Evolutionary conservation across 371 early-diverging fungal species (phyloP).

Genomic region (Phascolomyces articulosus): DNA sequence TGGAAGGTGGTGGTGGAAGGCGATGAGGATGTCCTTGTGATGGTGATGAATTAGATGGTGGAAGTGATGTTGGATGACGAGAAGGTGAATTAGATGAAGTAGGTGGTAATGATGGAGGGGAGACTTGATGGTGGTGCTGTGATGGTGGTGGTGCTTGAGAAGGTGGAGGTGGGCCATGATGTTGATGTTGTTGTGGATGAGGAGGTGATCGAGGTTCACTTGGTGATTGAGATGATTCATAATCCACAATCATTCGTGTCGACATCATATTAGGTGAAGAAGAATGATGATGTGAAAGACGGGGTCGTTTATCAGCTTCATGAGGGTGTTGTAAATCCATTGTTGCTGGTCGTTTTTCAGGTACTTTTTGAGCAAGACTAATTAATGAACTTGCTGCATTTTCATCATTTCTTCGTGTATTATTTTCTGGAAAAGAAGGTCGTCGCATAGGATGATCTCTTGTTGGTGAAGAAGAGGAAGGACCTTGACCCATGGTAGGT

Average conservation of each 20-base stretch:
- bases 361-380: conserved; percentile 29
- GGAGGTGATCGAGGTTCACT: conserved; percentile 1
- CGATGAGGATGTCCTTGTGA: not conserved
- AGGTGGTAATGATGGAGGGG: too few species aligned
- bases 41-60: not conserved
- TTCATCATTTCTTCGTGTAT: conserved; percentile 18
- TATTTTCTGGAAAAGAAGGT: not conserved
- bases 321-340: not conserved
- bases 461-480: not conserved
- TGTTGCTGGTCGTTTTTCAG: not conserved
- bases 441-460: not conserved
- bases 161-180: not conserved
- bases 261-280: conserved; percentile 6
- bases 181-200: not conserved
- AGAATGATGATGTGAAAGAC: not conserved
- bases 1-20: not conserved
- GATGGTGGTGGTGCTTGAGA: not conserved
- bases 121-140: not conserved
- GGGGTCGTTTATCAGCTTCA: conserved; percentile 9
- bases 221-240: conserved; percentile 11
- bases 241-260: conserved; percentile 4
- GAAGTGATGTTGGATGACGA: not conserved
- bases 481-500: too few species aligned
- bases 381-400: conserved; percentile 46
- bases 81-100: too few species aligned